Conservation (phyloP, 176 grass and related monocot genomes). For the Leersia perrieri region DNA sequence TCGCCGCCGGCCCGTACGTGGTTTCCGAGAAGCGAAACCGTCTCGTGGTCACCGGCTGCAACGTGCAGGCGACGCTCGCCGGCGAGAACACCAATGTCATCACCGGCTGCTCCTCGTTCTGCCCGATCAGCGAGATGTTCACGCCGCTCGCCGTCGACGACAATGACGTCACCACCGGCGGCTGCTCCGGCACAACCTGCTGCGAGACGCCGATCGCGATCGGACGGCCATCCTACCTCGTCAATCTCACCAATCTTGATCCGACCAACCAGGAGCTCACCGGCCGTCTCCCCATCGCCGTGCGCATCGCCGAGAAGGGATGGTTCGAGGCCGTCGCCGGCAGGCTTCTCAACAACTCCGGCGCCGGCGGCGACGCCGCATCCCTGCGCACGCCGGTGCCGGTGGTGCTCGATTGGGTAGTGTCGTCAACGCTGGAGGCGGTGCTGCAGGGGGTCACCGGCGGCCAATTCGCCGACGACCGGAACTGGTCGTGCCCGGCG, state of each 20-base stretch:
- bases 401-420: slow-evolving; percentile 21
- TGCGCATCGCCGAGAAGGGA: slow-evolving; percentile 11
- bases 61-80: slow-evolving; percentile 22
- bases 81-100: neutral
- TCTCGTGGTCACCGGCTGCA: slow-evolving; percentile 7
- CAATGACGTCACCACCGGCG: too few species aligned
- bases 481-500: neutral
- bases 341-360: neutral
- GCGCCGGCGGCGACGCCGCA: too few species aligned
- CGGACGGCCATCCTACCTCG: slow-evolving; percentile 11
- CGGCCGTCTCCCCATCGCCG: neutral
- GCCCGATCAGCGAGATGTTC: neutral
- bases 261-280: neutral
- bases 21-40: slow-evolving; percentile 2
- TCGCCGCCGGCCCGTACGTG: neutral
- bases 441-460: too few species aligned
- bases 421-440: neutral
- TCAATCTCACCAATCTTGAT: neutral
- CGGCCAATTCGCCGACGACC: too few species aligned
- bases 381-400: slow-evolving; percentile 5
- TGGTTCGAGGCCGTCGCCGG: slow-evolving; percentile 8
- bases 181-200: slow-evolving; percentile 12
- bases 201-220: slow-evolving; percentile 24
- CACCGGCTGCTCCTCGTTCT: slow-evolving; percentile 31
- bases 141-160: too few species aligned